Evolutionary conservation across 371 early-diverging fungal species (phyloP).

Genomic region (Conidiobolus coronatus): DNA sequence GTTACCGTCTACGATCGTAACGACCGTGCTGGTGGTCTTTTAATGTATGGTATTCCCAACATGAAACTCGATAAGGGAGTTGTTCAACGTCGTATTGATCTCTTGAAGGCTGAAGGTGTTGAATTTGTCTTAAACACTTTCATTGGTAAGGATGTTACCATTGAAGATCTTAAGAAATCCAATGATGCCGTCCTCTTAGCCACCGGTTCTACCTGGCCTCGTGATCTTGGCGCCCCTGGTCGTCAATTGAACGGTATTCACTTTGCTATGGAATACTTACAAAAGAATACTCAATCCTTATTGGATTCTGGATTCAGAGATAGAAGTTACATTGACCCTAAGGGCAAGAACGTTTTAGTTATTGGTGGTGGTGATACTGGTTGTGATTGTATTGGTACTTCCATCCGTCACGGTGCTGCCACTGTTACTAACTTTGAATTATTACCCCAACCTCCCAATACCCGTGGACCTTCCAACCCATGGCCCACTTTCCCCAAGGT

Average conservation of each 20-base stretch:
- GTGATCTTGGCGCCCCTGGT: conserved; percentile 74
- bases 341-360: conserved; percentile 82
- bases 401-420: conserved; percentile 76
- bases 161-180: conserved; percentile 23
- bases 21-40: conserved; percentile 81
- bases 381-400: conserved; percentile 87
- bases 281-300: conserved; percentile 65
- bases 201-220: conserved; percentile 92
- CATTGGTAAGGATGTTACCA: conserved; percentile 64
- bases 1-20: conserved; percentile 92
- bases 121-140: conserved; percentile 61
- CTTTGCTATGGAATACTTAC: conserved; percentile 95
- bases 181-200: conserved; percentile 74
- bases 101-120: conserved; percentile 79
- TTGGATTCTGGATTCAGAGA: conserved; percentile 50
- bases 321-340: conserved; percentile 48
- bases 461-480: conserved; percentile 71
- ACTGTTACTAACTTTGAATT: conserved; percentile 89
- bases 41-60: conserved; percentile 97
- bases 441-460: conserved; percentile 66
- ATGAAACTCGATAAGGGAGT: conserved; percentile 94
- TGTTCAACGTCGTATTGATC: conserved; percentile 79
- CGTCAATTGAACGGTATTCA: conserved; percentile 73
- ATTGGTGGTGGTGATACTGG: conserved; percentile 98
- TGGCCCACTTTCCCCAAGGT: conserved; percentile 92